phyloP scores from a whole-genome alignment of 2,329 filamentous ascomycete genomes.

The Aaosphaeria pasadenensis region DNA sequence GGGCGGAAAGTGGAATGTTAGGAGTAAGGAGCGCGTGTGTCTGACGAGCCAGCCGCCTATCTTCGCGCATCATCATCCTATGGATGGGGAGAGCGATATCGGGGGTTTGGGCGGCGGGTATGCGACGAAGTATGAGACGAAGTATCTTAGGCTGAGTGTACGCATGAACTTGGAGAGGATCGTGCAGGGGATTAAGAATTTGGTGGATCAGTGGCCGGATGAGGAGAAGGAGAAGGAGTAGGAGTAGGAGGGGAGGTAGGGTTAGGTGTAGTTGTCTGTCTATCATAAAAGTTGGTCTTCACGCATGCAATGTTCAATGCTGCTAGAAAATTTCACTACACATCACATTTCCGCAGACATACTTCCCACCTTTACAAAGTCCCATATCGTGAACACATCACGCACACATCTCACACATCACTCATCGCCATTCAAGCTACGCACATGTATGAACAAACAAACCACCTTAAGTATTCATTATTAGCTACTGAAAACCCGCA shows the following conservation, averaged over 20 bases:
- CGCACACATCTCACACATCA: not conserved
- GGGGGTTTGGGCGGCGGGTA: conserved; percentile 28
- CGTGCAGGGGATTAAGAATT: conserved; percentile 16
- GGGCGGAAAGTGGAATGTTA: conserved; percentile 1
- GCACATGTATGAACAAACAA: not conserved
- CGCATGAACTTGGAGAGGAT: conserved; percentile 29
- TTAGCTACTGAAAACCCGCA: not conserved
- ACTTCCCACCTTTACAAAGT: too few relatives aligned
- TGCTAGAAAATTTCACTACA: too few relatives aligned
- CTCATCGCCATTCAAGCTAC: not conserved
- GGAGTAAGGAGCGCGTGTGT: conserved; percentile 20
- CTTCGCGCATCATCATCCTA: conserved; percentile 29
- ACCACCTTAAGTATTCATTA: not conserved
- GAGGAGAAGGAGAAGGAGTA: conserved; percentile 2
- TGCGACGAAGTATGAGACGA: conserved; percentile 27
- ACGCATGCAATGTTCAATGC: too few relatives aligned
- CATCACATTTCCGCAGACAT: too few relatives aligned
- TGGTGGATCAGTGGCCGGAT: conserved; percentile 31
- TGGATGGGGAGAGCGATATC: conserved; percentile 28
- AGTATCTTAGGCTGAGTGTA: conserved; percentile 29
- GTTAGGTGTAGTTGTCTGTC: too few relatives aligned
- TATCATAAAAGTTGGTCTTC: too few relatives aligned
- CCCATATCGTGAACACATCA: not conserved
- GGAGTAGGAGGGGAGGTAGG: too few relatives aligned
- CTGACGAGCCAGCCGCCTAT: conserved; percentile 24